These are phyloP conservation scores for Xylaria curta DNA, from an alignment of 495 filamentous ascomycete genomes.

Conservation along the genomic window DNA sequence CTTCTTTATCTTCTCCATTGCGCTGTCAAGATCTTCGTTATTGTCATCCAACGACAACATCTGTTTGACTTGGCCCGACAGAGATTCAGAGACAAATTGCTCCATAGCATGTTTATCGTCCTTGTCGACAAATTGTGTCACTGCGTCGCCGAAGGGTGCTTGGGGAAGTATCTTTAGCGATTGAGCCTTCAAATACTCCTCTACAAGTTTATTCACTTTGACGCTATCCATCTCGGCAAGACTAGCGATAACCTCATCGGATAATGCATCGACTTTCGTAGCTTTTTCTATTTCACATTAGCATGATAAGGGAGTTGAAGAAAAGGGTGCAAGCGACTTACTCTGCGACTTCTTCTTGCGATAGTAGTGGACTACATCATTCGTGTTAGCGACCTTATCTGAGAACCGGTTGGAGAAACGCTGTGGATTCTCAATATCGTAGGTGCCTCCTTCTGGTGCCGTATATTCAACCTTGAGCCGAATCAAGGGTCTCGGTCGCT, in stretches of 20 bases:
- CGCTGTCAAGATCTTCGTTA: constrained; percentile 69
- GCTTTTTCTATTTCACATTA: constrained; percentile 33
- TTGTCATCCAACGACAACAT: constrained; percentile 73
- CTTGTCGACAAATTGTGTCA: constrained; percentile 92
- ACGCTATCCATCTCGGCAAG: constrained; percentile 72
- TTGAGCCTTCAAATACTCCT: constrained; percentile 79
- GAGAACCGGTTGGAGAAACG: constrained; percentile 94
- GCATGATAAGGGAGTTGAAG: constrained; percentile 23
- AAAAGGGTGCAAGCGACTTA: constrained; percentile 24
- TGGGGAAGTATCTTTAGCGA: constrained; percentile 89
- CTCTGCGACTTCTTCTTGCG: constrained; percentile 72
- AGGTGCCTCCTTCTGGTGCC: constrained; percentile 83
- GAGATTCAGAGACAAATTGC: constrained; percentile 81
- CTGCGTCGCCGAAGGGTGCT: constrained; percentile 90
- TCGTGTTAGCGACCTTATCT: constrained; percentile 88
- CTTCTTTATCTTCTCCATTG: constrained; percentile 73
- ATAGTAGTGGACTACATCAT: constrained; percentile 92
- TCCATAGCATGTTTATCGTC: constrained; percentile 95
- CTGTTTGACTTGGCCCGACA: constrained; percentile 77
- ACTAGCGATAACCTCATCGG: constrained; percentile 65
- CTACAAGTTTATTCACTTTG: constrained; percentile 85
- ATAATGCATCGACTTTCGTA: constrained; percentile 54
- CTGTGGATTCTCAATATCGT: constrained; percentile 94
- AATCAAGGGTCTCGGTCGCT: constrained; percentile 81
- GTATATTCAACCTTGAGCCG: constrained; percentile 91